Percentiles rank a stretch among this genome's conserved stretches.
Evolutionary conservation across 2,329 filamentous ascomycete genomes (phyloP).

Genomic region (Coniochaeta ligniaria): DNA sequence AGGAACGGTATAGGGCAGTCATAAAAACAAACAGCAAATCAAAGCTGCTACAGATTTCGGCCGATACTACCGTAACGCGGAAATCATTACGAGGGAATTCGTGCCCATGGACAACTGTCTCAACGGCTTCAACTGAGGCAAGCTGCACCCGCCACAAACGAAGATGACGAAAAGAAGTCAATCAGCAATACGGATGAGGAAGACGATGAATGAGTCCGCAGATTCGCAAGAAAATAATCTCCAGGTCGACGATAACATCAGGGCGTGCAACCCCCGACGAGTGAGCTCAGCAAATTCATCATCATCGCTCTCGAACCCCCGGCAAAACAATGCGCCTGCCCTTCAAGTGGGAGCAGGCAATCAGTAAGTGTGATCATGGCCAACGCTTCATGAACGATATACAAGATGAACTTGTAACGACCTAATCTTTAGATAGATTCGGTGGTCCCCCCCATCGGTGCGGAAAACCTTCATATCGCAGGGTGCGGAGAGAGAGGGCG

Average conservation of each 20-base stretch:
- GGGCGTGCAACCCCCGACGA: too few relatives aligned
- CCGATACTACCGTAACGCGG: not conserved
- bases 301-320: not conserved
- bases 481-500: not conserved
- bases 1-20: not conserved
- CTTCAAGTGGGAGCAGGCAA: slow-evolving; percentile 1
- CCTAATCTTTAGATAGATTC: not conserved
- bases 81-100: too few relatives aligned
- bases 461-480: not conserved
- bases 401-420: slow-evolving; percentile 1
- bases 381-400: slow-evolving; percentile 1
- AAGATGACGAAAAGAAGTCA: too few relatives aligned
- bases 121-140: too few relatives aligned
- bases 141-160: too few relatives aligned
- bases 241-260: too few relatives aligned
- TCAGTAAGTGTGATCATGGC: slow-evolving; percentile 1
- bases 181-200: too few relatives aligned
- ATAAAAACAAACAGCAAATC: not conserved
- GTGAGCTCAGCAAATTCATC: not conserved
- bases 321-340: not conserved
- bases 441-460: not conserved
- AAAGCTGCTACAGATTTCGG: not conserved
- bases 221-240: too few relatives aligned
- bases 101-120: too few relatives aligned
- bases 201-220: too few relatives aligned